These are phyloP conservation scores for Fusarium sp. DNA, from an alignment of 2,329 filamentous ascomycete genomes.

Conservation along the genomic window DNA sequence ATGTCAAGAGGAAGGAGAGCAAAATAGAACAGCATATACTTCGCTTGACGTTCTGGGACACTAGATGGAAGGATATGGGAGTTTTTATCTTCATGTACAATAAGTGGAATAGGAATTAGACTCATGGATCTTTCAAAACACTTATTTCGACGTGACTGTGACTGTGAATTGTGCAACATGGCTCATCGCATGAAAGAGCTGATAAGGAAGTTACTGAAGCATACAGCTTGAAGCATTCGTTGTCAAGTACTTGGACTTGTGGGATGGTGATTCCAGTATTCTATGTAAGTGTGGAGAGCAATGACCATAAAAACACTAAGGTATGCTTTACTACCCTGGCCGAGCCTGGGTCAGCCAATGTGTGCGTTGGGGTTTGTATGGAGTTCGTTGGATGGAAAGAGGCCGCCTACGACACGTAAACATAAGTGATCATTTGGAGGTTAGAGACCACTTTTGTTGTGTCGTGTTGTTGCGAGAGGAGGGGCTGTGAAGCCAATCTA, in stretches of 20 bases:
- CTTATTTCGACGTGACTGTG: constrained; percentile 10
- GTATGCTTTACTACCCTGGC: background rate
- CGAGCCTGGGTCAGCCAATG: background rate
- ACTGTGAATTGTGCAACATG: background rate
- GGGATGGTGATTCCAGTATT: background rate
- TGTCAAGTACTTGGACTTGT: background rate
- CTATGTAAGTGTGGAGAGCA: background rate
- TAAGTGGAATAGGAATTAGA: constrained; percentile 25
- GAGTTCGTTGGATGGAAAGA: background rate
- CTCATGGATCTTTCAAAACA: constrained; percentile 24
- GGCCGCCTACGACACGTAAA: constrained; percentile 25
- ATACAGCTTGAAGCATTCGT: background rate
- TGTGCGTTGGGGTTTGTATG: background rate
- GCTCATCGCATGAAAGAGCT: background rate
- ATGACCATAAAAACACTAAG: background rate
- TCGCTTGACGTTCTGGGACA: constrained; percentile 14
- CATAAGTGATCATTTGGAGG: background rate
- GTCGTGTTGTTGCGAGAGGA: constrained; percentile 20
- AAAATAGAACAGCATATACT: constrained; percentile 4
- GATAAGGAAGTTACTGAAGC: background rate
- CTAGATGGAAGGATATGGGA: constrained; percentile 15
- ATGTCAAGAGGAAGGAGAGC: constrained; percentile 15
- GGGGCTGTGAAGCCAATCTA: constrained; percentile 16
- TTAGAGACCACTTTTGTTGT: constrained; percentile 11
- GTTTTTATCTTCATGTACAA: constrained; percentile 32